Evolutionary conservation across 352 stramenopile species (phyloP).

Genomic region (Saprolegnia diclina): DNA sequence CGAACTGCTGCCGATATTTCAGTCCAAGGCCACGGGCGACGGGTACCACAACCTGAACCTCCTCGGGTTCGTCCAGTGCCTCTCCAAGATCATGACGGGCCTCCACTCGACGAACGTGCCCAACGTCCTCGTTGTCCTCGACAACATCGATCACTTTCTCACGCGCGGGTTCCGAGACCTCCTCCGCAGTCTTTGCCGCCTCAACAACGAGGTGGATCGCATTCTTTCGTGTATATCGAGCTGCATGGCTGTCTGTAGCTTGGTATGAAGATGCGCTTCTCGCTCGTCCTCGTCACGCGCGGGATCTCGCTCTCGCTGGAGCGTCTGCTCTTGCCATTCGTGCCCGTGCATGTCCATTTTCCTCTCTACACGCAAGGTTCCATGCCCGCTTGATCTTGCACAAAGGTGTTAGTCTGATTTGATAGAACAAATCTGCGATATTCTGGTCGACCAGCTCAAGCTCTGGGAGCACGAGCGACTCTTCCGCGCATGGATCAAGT

Average conservation of each 20-base stretch:
- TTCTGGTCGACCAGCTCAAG: conserved; percentile 48
- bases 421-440: conserved; percentile 51
- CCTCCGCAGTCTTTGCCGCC: conserved; percentile 56
- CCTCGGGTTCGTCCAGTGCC: conserved; percentile 33
- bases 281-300: conserved; percentile 57
- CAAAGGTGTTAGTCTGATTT: neutral
- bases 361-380: conserved; percentile 50
- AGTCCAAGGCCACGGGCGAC: neutral
- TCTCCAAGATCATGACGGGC: conserved; percentile 23
- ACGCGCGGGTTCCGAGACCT: conserved; percentile 48
- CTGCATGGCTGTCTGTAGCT: conserved; percentile 14
- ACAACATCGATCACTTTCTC: conserved; percentile 63
- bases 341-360: conserved; percentile 51
- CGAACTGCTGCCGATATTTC: neutral
- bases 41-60: conserved; percentile 27
- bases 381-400: neutral
- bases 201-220: conserved; percentile 48
- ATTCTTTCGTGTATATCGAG: conserved; percentile 47
- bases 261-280: conserved; percentile 30
- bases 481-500: conserved; percentile 52
- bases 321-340: conserved; percentile 43
- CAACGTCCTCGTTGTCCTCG: conserved; percentile 55
- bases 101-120: conserved; percentile 15
- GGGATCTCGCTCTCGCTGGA: conserved; percentile 66
- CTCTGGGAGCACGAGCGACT: conserved; percentile 36